Conservation (phyloP, 139 green algal genomes). For the Haematococcus lacustris region DNA sequence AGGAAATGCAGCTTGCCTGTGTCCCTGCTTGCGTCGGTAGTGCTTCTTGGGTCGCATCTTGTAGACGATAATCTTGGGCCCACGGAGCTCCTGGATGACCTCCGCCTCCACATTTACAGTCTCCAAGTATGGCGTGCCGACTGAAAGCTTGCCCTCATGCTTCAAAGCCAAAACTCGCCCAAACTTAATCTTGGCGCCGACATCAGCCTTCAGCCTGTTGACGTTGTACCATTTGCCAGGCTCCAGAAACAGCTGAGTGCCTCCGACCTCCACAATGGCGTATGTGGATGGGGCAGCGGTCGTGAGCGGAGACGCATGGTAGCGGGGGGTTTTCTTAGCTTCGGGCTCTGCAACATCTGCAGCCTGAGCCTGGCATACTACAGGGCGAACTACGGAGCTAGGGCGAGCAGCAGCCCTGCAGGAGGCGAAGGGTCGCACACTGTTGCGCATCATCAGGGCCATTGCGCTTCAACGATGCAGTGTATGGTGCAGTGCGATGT, state of each 20-base stretch:
- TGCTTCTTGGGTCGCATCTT: conserved; percentile 96
- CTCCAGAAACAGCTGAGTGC: conserved; percentile 86
- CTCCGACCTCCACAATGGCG: conserved; percentile 81
- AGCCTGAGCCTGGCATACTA: too few species aligned
- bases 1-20: conserved; percentile 9
- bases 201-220: conserved; percentile 78
- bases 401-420: too few species aligned
- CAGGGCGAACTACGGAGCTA: too few species aligned
- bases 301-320: conserved; percentile 33
- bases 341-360: conserved; percentile 21
- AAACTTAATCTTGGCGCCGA: conserved; percentile 77
- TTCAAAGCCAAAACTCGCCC: conserved; percentile 84
- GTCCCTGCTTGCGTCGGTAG: conserved; percentile 48
- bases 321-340: conserved; percentile 2
- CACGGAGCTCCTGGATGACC: conserved; percentile 83
- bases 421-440: too few species aligned
- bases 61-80: conserved; percentile 84
- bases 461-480: too few species aligned
- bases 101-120: conserved; percentile 70
- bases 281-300: conserved; percentile 56
- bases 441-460: too few species aligned
- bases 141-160: conserved; percentile 62
- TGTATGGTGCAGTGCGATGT: too few species aligned
- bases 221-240: conserved; percentile 87
- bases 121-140: conserved; percentile 84